Evolutionary conservation across 768 basidiomycete genomes (phyloP).

Genomic region (Pleurotus djamor): DNA sequence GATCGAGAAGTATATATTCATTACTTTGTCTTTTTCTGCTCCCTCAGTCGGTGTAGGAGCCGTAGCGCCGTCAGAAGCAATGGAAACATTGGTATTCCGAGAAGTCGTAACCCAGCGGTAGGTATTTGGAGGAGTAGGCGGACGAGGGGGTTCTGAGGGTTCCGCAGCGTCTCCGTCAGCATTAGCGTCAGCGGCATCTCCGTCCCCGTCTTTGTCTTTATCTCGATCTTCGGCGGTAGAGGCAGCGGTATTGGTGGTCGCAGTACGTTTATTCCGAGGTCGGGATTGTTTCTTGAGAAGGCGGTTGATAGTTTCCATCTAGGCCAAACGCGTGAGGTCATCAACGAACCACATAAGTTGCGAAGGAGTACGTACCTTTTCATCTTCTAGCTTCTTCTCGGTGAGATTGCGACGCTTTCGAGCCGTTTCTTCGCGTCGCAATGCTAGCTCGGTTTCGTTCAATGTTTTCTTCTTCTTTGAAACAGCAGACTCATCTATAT

Average conservation of each 20-base stretch:
- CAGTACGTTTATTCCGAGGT: constrained; percentile 58
- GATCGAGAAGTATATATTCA: constrained; percentile 45
- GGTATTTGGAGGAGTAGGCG: constrained; percentile 26
- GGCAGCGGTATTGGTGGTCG: constrained; percentile 33
- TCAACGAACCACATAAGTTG: not conserved
- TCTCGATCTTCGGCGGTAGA: constrained; percentile 28
- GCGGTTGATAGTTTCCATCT: constrained; percentile 89
- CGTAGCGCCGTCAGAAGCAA: too few species aligned
- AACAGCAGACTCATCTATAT: constrained; percentile 17
- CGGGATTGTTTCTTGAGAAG: constrained; percentile 84
- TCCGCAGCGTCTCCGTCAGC: constrained; percentile 32
- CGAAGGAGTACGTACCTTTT: constrained; percentile 51
- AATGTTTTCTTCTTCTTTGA: constrained; percentile 62
- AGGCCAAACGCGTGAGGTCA: not conserved
- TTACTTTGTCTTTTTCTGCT: constrained; percentile 9
- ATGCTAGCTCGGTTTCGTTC: constrained; percentile 70
- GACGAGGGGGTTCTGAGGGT: not conserved
- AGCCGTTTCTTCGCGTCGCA: constrained; percentile 77
- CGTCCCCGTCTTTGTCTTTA: constrained; percentile 33
- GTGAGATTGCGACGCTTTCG: constrained; percentile 78
- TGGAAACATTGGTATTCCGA: constrained; percentile 15
- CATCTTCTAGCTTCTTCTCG: constrained; percentile 84
- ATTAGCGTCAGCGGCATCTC: constrained; percentile 28
- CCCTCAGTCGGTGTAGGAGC: not conserved
- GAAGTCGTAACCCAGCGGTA: constrained; percentile 73